These are phyloP conservation scores for Fusarium liriodendri DNA, from an alignment of 2,329 filamentous ascomycete genomes.

Conservation along the genomic window DNA sequence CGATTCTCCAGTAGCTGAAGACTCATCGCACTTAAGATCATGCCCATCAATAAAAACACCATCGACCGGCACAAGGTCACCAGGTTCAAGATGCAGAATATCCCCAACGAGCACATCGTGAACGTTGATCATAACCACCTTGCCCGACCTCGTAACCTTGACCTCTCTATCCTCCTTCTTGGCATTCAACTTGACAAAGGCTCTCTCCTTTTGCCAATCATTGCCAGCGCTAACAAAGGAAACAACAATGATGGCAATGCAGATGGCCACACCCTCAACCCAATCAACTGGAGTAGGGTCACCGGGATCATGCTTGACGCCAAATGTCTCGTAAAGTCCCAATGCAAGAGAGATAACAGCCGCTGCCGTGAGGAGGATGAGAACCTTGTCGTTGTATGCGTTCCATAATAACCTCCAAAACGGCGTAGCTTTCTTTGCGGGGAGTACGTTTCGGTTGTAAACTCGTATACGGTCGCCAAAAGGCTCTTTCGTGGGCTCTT, in stretches of 20 bases:
- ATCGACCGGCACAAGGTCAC: slow-evolving; percentile 46
- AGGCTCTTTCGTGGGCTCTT: neutral
- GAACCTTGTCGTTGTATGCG: neutral
- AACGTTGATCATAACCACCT: slow-evolving; percentile 69
- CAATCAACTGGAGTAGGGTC: neutral
- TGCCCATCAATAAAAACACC: neutral
- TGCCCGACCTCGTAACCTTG: slow-evolving; percentile 74
- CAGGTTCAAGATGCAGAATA: slow-evolving; percentile 55
- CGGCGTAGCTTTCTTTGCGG: neutral
- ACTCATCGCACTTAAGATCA: neutral
- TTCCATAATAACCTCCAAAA: neutral
- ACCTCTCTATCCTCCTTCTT: slow-evolving; percentile 63
- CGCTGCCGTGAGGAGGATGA: neutral
- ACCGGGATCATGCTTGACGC: neutral
- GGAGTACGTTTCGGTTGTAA: neutral
- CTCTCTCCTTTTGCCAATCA: neutral
- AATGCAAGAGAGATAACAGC: neutral
- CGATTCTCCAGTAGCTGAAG: neutral
- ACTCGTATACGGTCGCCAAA: neutral
- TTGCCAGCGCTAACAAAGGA: neutral
- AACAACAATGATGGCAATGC: neutral
- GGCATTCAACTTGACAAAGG: neutral
- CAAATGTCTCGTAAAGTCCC: neutral
- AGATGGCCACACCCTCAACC: neutral
- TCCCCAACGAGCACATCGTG: slow-evolving; percentile 76